phyloP scores from a whole-genome alignment of 108 stramenopile genomes.

The Pelagomonas calceolata region DNA sequence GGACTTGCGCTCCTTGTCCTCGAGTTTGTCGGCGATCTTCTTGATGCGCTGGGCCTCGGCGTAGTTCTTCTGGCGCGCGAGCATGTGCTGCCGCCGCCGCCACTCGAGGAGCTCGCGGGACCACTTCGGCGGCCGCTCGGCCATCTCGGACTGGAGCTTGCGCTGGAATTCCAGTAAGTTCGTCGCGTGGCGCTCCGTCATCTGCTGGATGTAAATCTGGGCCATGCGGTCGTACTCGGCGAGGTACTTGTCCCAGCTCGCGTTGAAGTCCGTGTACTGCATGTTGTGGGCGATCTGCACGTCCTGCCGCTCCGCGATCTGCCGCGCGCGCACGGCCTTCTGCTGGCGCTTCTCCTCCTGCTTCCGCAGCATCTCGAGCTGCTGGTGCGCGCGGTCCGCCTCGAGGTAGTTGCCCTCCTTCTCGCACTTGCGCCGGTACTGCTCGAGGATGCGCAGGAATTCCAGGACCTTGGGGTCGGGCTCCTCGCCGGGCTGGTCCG shows the following conservation, averaged over 20 bases:
- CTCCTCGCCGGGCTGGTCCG: constrained; percentile 25
- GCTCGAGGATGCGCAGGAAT: constrained; percentile 50
- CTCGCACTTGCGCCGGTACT: constrained; percentile 52
- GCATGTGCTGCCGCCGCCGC: constrained; percentile 46
- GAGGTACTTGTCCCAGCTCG: constrained; percentile 52
- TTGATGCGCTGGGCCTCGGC: constrained; percentile 50
- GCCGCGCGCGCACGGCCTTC: constrained; percentile 44
- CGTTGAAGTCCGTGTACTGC: constrained; percentile 55
- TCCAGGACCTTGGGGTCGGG: constrained; percentile 51
- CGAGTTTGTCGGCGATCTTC: constrained; percentile 45
- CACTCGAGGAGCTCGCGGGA: constrained; percentile 48
- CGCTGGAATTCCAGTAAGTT: constrained; percentile 43
- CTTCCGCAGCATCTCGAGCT: constrained; percentile 39
- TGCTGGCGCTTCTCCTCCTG: constrained; percentile 51
- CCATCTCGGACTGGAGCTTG: constrained; percentile 36
- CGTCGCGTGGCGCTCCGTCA: constrained; percentile 51
- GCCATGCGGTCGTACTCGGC: constrained; percentile 58
- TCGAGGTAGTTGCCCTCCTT: constrained; percentile 54
- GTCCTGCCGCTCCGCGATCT: constrained; percentile 47
- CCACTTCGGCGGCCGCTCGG: constrained; percentile 46
- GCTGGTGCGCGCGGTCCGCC: constrained; percentile 40
- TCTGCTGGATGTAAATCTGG: constrained; percentile 55
- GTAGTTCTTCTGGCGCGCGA: constrained; percentile 51
- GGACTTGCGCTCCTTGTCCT: constrained; percentile 41
- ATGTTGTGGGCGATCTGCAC: constrained; percentile 58